phyloP scores from a whole-genome alignment of 2,329 filamentous ascomycete species.

The Byssothecium circinans region DNA sequence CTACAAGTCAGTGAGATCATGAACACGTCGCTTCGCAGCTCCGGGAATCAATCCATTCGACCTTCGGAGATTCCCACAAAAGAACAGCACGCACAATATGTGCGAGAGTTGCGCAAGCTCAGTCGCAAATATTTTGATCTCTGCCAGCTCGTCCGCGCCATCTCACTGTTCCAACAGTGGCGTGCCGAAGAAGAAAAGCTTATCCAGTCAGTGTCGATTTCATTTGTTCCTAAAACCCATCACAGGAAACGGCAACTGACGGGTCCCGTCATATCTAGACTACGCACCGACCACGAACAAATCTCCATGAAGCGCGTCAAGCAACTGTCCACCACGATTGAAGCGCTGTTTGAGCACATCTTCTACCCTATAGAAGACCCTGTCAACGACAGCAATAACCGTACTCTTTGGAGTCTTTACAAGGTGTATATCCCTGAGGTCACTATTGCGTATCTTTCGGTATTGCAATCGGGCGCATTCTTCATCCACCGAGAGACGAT shows the following conservation, averaged over 20 bases:
- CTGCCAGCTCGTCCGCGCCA: constrained; percentile 46
- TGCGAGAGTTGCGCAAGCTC: constrained; percentile 22
- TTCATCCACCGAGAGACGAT: constrained; percentile 74
- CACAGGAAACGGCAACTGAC: constrained; percentile 8
- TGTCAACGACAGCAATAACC: constrained; percentile 37
- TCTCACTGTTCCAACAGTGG: constrained; percentile 49
- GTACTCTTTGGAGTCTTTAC: constrained; percentile 67
- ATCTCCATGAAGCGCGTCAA: constrained; percentile 38
- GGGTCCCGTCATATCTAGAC: not conserved
- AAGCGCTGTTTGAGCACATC: constrained; percentile 37
- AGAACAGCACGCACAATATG: constrained; percentile 23
- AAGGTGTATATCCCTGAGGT: constrained; percentile 82
- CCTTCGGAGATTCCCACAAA: constrained; percentile 23
- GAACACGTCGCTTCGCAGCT: constrained; percentile 21
- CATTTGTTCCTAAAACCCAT: constrained; percentile 8
- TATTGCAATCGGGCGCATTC: constrained; percentile 77
- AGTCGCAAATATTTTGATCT: constrained; percentile 47
- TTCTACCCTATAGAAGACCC: constrained; percentile 6
- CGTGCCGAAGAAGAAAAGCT: constrained; percentile 45
- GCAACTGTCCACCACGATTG: constrained; percentile 44
- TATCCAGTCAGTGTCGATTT: constrained; percentile 21
- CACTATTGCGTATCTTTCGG: constrained; percentile 78
- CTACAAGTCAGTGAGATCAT: constrained; percentile 17
- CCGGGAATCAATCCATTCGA: constrained; percentile 19
- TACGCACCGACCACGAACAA: constrained; percentile 19